Percentiles rank a stretch among this genome's conserved stretches.
Conservation (phyloP, 2,329 filamentous ascomycete species). For the Beauveria scarabaeidicola region DNA sequence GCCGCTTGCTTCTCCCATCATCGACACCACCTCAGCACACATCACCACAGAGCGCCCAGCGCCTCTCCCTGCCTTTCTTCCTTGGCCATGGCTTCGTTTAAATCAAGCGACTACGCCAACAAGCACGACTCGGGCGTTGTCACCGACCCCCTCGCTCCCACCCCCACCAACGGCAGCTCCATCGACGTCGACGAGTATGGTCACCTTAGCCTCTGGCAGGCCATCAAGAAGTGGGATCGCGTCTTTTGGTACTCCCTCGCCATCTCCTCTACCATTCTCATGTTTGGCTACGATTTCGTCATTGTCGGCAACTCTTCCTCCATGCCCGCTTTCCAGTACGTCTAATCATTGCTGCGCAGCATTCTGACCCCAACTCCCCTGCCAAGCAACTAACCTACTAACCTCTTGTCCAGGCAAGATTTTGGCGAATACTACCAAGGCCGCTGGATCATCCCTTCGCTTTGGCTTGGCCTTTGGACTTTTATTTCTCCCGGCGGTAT, state of each 20-base stretch:
- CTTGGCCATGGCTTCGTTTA: neutral
- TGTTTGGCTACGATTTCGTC: conserved; percentile 23
- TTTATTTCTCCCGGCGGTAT: conserved; percentile 29
- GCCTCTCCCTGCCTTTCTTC: neutral
- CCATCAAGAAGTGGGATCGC: conserved; percentile 18
- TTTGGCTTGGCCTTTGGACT: conserved; percentile 38
- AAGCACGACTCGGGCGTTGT: neutral
- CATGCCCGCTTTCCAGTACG: conserved; percentile 23
- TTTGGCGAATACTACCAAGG: conserved; percentile 25
- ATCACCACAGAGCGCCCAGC: neutral
- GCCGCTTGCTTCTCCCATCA: neutral
- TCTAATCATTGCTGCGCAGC: neutral
- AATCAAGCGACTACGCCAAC: neutral
- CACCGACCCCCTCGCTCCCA: neutral
- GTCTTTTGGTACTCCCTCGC: conserved; percentile 19
- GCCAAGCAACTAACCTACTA: neutral
- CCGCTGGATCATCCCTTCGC: conserved; percentile 30
- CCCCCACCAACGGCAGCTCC: neutral
- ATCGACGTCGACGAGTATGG: conserved; percentile 2
- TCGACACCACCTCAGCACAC: neutral
- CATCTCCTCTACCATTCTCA: conserved; percentile 19
- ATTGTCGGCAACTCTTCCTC: conserved; percentile 24
- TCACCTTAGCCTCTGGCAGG: conserved; percentile 15
- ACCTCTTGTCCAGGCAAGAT: conserved; percentile 16
- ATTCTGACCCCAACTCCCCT: neutral